Conservation (phyloP, 1,284 basidiomycete species). For the Cutaneotrichosporon cutaneum region DNA sequence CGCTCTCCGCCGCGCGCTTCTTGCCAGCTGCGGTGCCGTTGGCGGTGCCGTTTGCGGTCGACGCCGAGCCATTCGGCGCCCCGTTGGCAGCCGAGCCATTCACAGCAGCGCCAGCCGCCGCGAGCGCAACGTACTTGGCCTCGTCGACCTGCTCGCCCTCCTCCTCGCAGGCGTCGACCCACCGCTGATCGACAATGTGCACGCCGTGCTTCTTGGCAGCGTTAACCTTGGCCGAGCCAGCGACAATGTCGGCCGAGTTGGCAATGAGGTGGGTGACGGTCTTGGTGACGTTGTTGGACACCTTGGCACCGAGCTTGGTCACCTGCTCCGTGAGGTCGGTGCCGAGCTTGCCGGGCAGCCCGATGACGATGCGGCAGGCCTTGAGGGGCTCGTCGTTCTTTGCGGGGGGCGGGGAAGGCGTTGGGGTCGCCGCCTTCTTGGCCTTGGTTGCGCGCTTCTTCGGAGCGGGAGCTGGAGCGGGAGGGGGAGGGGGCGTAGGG, state of each 20-base stretch:
- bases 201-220: conserved; percentile 1
- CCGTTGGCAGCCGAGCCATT: neutral
- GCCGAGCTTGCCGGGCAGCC: conserved; percentile 7
- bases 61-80: neutral
- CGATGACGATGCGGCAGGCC: conserved; percentile 14
- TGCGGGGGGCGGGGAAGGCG: conserved; percentile 2
- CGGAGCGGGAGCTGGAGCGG: neutral
- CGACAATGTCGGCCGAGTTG: conserved; percentile 3
- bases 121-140: conserved; percentile 8
- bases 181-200: conserved; percentile 14
- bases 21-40: conserved; percentile 12
- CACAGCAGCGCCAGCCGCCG: neutral
- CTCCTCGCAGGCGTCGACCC: conserved; percentile 21
- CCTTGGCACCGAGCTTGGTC: conserved; percentile 17
- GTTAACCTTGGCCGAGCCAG: conserved; percentile 8
- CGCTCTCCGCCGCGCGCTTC: conserved; percentile 14
- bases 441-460: conserved; percentile 6
- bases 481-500: neutral
- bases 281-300: conserved; percentile 15
- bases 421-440: conserved; percentile 1
- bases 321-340: conserved; percentile 9
- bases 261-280: conserved; percentile 23
- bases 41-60: neutral
- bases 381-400: conserved; percentile 11
- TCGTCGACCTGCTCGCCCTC: conserved; percentile 8